Evolutionary conservation across 1,284 basidiomycete species (phyloP), one percentile per base, ranked within the genome.

Genomic region (Blastosporella zonata): DNA sequence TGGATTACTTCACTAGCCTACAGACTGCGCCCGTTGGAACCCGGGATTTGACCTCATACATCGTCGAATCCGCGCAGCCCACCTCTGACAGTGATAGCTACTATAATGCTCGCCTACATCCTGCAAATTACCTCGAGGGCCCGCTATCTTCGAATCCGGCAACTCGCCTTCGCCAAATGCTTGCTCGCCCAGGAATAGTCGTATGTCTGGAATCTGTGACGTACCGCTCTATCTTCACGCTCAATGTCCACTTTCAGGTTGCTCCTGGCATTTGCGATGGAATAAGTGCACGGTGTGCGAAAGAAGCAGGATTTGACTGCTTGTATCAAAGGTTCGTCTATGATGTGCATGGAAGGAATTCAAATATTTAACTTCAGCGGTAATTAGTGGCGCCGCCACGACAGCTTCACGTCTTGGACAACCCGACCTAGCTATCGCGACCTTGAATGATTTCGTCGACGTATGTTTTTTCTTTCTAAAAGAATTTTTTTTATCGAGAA

Each of bases 211-310:
- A 31, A 13, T 12, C 12, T 9, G 29, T 9, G n/a, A n/a, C 18
- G 21, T 1, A 10, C 2, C 17, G 17, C n/a, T 12, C 6, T 4
- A 3, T 35, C 2, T 8, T 31, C 6, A 17, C 17, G 6, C 20
- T 10, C 0, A 10, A 7, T 29, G 23, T 10, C 35, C 27, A n/a
- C 13, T 25, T 28, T 6, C 20, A 59, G 83, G 68, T 85, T 58
- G 85, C 85, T 1, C 87, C 87, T 5, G 88, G 88, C 47, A 87
- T 90, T 36, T 90, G 85, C 58, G 88, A 90, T 55, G 87, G 88
- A 44, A 89, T 90, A 63, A 86, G 82, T 56, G 87, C 88, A 3
- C 77, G 88, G 20, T 84, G 85, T 55, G 87, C 87, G 6, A 68
- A 90, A 9, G 84, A 89, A 65, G 82, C 85, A 36, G 88, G 87